Conservation (phyloP, 225 moss, liverwort and hornwort species). For the Pseudoscleropodium purum region DNA sequence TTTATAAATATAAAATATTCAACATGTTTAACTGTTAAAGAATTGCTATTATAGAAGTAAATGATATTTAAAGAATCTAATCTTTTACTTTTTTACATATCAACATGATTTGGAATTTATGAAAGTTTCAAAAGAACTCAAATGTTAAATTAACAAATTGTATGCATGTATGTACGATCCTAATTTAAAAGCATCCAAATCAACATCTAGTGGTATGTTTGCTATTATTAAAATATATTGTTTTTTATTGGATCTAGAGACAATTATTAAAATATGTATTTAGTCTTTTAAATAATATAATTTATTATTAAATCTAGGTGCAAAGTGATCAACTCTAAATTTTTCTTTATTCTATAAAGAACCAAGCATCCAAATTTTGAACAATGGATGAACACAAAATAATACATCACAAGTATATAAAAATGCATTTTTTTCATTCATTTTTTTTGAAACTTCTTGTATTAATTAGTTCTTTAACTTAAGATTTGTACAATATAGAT, state of each 20-base stretch:
- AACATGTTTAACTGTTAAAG: neutral
- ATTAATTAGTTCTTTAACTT: neutral
- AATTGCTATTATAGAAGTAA: neutral
- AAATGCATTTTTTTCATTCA: neutral
- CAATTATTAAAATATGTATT: neutral
- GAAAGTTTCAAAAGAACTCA: neutral
- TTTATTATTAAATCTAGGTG: neutral
- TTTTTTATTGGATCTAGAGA: neutral
- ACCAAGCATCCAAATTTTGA: neutral
- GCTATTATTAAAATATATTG: too few species aligned
- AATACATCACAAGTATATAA: neutral
- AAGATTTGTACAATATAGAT: neutral
- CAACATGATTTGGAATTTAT: rapidly evolving
- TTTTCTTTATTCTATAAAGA: too few species aligned
- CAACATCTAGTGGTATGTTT: too few species aligned
- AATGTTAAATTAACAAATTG: neutral
- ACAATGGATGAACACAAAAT: neutral
- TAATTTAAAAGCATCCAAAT: neutral
- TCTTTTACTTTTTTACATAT: neutral
- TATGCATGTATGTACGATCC: rapidly evolving
- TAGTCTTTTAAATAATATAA: neutral
- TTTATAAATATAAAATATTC: neutral
- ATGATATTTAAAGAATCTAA: neutral
- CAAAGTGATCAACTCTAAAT: neutral
- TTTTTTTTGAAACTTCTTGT: neutral